These are phyloP conservation scores for Myxozyma melibiosi DNA, from an alignment of 805 yeast genomes.

Conservation along the genomic window DNA sequence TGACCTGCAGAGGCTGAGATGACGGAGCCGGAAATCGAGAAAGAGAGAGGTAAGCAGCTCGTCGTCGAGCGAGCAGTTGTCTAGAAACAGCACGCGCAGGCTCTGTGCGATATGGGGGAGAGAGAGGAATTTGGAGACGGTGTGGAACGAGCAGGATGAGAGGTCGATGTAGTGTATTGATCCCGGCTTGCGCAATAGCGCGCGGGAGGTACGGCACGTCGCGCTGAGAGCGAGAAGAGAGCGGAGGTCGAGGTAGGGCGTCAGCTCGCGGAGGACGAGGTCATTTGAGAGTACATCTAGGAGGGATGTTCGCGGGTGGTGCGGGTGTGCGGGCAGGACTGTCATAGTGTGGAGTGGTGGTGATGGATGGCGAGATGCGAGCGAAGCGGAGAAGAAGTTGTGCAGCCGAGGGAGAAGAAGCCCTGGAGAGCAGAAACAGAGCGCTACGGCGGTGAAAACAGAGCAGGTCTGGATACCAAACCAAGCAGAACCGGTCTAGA, in stretches of 20 bases:
- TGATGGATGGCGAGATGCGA: no score
- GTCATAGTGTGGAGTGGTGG: no score
- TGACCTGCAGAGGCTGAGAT: conserved; percentile 21
- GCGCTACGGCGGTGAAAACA: not conserved
- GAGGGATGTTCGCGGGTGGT: not conserved
- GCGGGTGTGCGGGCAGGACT: no score
- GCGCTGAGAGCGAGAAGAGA: conserved; percentile 17
- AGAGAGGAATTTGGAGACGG: conserved; percentile 46
- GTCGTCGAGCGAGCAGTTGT: conserved; percentile 29
- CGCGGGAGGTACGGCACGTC: conserved; percentile 11
- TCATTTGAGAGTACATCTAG: conserved; percentile 16
- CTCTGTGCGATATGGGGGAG: conserved; percentile 57
- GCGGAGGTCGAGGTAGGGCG: conserved; percentile 21
- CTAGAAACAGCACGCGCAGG: conserved; percentile 53
- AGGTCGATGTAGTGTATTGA: conserved; percentile 28
- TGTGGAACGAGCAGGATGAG: conserved; percentile 10
- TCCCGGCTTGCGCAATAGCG: conserved; percentile 15
- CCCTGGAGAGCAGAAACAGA: not conserved
- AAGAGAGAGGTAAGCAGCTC: conserved; percentile 21
- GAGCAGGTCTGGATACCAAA: not conserved
- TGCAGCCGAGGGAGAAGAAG: no score
- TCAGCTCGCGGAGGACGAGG: conserved; percentile 24
- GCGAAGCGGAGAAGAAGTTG: no score
- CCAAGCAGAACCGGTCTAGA: not conserved
- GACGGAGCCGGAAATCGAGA: conserved; percentile 21